Conservation (phyloP, 1,284 basidiomycete genomes). For the Ustilago shanxiensis region DNA sequence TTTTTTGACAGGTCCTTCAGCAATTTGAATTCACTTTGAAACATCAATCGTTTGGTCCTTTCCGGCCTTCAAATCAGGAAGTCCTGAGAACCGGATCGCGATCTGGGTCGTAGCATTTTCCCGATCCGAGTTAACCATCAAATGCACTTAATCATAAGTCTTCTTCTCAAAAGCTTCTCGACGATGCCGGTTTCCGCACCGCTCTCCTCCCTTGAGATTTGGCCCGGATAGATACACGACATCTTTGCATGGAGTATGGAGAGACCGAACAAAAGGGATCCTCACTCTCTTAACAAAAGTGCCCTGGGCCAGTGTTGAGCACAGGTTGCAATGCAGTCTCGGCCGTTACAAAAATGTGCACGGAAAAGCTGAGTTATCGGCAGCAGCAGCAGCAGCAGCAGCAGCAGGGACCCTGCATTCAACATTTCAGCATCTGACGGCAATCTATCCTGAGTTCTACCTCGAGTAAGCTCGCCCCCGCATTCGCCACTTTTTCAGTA, state of each 20-base stretch:
- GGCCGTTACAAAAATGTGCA: conserved; percentile 8
- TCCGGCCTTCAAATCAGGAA: not conserved
- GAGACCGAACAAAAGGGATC: no score
- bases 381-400: not conserved
- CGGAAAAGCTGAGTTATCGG: not conserved
- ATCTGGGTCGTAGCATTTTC: not conserved
- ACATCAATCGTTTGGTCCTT: conserved; percentile 3
- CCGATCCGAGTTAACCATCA: no score
- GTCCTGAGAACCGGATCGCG: not conserved
- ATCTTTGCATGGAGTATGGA: no score
- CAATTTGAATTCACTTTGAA: conserved; percentile 13
- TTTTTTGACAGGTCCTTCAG: not conserved
- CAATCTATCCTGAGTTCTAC: conserved; percentile 16
- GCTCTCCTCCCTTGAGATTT: not conserved
- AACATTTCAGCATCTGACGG: conserved; percentile 1
- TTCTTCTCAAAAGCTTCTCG: not conserved
- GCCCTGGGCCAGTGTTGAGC: no score
- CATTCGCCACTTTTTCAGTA: conserved; percentile 4
- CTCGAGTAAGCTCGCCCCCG: not conserved
- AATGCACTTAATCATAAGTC: no score
- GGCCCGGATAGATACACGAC: no score
- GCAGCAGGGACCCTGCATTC: conserved; percentile 17
- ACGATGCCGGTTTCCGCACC: no score
- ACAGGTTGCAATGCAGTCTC: conserved; percentile 2
- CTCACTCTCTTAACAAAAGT: no score